Evolutionary conservation across 768 basidiomycete genomes (phyloP), one percentile per base, ranked within the genome.

Genomic region (Clavaria fumosa): DNA sequence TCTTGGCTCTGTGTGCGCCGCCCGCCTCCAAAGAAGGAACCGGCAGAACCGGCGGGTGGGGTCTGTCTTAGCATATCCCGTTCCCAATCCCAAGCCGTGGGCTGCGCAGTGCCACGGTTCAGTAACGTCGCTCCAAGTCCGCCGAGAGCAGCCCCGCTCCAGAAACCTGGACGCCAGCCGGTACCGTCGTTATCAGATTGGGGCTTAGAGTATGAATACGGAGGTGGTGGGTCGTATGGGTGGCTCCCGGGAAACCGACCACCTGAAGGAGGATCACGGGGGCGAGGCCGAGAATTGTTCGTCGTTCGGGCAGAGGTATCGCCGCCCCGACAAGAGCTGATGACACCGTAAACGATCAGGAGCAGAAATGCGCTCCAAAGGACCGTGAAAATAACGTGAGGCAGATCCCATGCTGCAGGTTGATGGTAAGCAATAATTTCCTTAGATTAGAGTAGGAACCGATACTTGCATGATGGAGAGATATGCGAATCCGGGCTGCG

Each of bases 61-160:
- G 21, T 45, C 51, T 45, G 27, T 48, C 34, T 55, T 54, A n/a
- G n/a, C n/a, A n/a, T n/a, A 47, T 57, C 60, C 34, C 61, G 61
- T 52, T 81, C 77, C 75, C 75, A 80, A 47, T 76, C 75, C 45
- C 69, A 78, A 32, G 51, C 40, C 12, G 55, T 45, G 52, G 53
- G 50, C 38, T 49, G 49, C 32, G 53, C 49, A 20, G 47, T 47
- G 30, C 54, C 47, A 26, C 43, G 56, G 49, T 67, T 76, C 56
- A 65, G 60, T 2, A 75, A 47, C 43, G 70, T 70, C 19, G 73
- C 69, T 2, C 75, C 79, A 2, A 81, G 53, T 18, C 77, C 78
- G 5, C 85, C 90, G 1, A 80, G 48, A 1, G 72, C 70, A 5
- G 82, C 72, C 3, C 89, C 89, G 1, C 81, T 78, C 81, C 78